These are phyloP conservation scores for Kluyveromyces sp. DNA, from an alignment of 1,139 yeast genomes.

Conservation along the genomic window DNA sequence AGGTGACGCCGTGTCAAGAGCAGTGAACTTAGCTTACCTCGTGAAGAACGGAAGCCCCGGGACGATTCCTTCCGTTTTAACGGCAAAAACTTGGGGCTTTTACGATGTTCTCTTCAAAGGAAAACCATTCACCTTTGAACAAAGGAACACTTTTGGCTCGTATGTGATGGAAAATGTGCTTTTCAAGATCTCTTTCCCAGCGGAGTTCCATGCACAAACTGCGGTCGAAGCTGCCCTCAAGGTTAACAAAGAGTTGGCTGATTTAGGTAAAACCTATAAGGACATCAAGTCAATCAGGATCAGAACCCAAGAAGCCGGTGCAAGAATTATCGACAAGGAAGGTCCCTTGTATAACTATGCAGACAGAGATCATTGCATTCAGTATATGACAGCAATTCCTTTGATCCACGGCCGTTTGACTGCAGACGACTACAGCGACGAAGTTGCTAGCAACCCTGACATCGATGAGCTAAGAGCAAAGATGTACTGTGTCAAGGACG, in stretches of 20 bases:
- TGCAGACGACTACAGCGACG: slow-evolving; percentile 50
- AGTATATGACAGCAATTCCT: slow-evolving; percentile 54
- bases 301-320: slow-evolving; percentile 53
- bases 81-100: slow-evolving; percentile 55
- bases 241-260: slow-evolving; percentile 33
- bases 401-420: slow-evolving; percentile 46
- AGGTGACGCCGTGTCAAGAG: slow-evolving; percentile 55
- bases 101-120: slow-evolving; percentile 52
- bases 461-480: slow-evolving; percentile 45
- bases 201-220: slow-evolving; percentile 61
- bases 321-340: slow-evolving; percentile 48
- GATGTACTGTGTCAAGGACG: slow-evolving; percentile 47
- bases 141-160: slow-evolving; percentile 42
- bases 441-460: slow-evolving; percentile 43
- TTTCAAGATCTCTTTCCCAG: slow-evolving; percentile 57
- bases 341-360: slow-evolving; percentile 57
- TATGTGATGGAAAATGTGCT: slow-evolving; percentile 58
- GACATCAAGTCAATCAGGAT: slow-evolving; percentile 44
- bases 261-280: slow-evolving; percentile 37
- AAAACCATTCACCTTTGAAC: slow-evolving; percentile 41
- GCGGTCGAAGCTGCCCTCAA: slow-evolving; percentile 52
- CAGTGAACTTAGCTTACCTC: slow-evolving; percentile 46
- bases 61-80: slow-evolving; percentile 44
- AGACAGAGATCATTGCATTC: slow-evolving; percentile 56
- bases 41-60: slow-evolving; percentile 49